phyloP scores from a whole-genome alignment of 768 basidiomycete genomes.

The Omphalotus guepiniiformis region DNA sequence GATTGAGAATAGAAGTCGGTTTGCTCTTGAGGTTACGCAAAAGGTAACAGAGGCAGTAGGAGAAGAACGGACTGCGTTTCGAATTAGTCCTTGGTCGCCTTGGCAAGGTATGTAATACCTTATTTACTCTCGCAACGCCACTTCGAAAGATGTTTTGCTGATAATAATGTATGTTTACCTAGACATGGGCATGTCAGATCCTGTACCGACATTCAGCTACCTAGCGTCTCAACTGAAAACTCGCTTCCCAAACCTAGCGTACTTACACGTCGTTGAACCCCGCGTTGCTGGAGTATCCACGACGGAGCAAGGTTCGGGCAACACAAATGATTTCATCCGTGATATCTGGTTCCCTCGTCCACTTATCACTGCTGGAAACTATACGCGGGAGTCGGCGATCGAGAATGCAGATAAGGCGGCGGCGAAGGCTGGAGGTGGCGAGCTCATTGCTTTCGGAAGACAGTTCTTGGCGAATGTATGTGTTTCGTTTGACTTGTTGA shows the following conservation, averaged over 20 bases:
- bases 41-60: constrained; percentile 42
- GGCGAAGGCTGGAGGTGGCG: too few relatives aligned
- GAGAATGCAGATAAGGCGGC: constrained; percentile 20
- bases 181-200: constrained; percentile 42
- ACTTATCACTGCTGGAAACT: constrained; percentile 26
- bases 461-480: constrained; percentile 27
- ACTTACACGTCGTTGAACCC: constrained; percentile 40
- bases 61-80: constrained; percentile 36
- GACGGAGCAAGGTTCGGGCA: neutral
- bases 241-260: constrained; percentile 32
- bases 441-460: constrained; percentile 30
- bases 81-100: constrained; percentile 42
- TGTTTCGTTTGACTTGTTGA: neutral
- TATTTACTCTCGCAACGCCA: neutral
- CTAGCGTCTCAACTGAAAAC: constrained; percentile 31
- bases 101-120: constrained; percentile 24
- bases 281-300: constrained; percentile 13
- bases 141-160: neutral
- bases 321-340: constrained; percentile 18
- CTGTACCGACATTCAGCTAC: constrained; percentile 41
- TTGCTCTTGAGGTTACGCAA: constrained; percentile 41
- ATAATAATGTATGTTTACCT: constrained; percentile 11
- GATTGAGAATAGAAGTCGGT: constrained; percentile 44
- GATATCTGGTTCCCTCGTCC: constrained; percentile 17
- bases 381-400: constrained; percentile 22